Base-by-base conservation (phyloP, 495 filamentous ascomycete genomes). In the Parmelia sp. region DNA sequence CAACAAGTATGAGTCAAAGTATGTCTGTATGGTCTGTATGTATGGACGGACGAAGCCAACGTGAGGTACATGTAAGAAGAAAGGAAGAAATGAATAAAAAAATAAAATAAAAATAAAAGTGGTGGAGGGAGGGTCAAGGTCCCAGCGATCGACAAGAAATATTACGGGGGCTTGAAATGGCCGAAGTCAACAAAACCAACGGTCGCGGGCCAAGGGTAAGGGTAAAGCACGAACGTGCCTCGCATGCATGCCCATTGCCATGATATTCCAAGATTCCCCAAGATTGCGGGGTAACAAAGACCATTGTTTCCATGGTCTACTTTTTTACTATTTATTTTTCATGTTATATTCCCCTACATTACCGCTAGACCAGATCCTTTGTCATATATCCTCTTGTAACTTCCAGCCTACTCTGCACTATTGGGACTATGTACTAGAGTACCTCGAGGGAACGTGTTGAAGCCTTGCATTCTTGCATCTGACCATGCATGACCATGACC, bases 271-370 rank as follows among this genome's bases (percentile, higher is more conserved):
- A n/a, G n/a, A n/a, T n/a, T n/a, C 29, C 29, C 21, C 3, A 29
- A 40, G 51, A 56, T 63, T 63, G 61, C 61, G 61, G 61, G 61
- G 49, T 57, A 56, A 55, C 25, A 45, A 33, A 35, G 49, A n/a
- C n/a, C 25, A 45, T 51, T 29, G 3, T 29, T 21, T 27, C 11
- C 47, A 15, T 51, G 2, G 10, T 47, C 25, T 1, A 47, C 44
- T 9, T 25, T 8, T 23, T 49, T 27, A n/a, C n/a, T n/a, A n/a
- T n/a, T n/a, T n/a, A n/a, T n/a, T n/a, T n/a, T n/a, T n/a, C n/a
- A n/a, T n/a, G n/a, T n/a, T n/a, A n/a, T n/a, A n/a, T n/a, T n/a
- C n/a, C n/a, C n/a, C n/a, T 25, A 27, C 23, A 2, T 49, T 49
- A 49, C 45, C 45, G 6, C n/a, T 49, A 49, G 45, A 49, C 23